Evolutionary conservation across 345 rosid genomes (phyloP), one percentile per base, ranked within the genome.

Genomic region (Lepidium africanum): DNA sequence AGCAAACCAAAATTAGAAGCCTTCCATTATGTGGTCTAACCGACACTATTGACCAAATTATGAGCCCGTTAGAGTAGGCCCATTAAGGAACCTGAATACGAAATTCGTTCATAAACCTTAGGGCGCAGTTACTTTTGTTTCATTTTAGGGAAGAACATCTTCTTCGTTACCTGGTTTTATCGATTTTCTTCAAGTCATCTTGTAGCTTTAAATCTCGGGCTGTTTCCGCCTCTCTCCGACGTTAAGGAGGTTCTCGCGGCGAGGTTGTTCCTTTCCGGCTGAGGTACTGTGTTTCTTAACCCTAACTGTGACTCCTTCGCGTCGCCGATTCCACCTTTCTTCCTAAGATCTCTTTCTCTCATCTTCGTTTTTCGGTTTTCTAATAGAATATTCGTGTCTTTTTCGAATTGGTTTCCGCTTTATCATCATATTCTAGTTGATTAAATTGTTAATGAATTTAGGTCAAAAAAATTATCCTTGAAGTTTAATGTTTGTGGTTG

Each of bases 221-320:
- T 64, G 7, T 45, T 65, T 49, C n/a, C 9, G 40, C 35, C 12
- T 43, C 55, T 51, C 23, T 41, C 37, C 42, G 30, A 35, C 68
- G 43, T 36, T 49, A 42, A 73, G 53, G 8, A 37, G 12, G 8
- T 67, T 67, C 46, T 46, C 47, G 16, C 47, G 51, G 59, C 25
- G 43, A 50, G 19, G 47, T 36, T 55, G 11, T 19, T 67, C 50
- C 19, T 25, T 19, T 6, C 73, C 73, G n/a, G 9, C 58, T 52
- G 73, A 72, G 76, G 71, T 72, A 65, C 54, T 38, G 14, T 49
- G n/a, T 65, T 10, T 32, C 65, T 49, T 35, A 57, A 56, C 59
- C 65, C 52, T 47, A 30, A 25, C 5, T 41, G 2, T 35, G 3
- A 35, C 19, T 33, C 45, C 11, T 53, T 16, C 9, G 23, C 69